These are phyloP conservation scores for Echria macrotheca DNA, from an alignment of 495 filamentous ascomycete species.

Conservation along the genomic window DNA sequence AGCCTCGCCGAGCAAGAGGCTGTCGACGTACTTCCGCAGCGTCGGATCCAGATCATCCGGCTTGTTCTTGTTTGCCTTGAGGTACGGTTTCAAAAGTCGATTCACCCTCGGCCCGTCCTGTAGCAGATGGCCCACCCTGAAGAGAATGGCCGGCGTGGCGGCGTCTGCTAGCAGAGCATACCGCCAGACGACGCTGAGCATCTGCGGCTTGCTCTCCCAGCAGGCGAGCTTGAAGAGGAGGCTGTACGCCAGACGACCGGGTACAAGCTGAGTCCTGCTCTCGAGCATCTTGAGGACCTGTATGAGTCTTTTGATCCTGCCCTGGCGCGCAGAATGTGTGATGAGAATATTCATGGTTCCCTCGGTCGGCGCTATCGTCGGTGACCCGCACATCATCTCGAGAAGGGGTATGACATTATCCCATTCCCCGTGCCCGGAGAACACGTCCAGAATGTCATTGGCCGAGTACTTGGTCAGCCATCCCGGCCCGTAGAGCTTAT, in stretches of 20 bases:
- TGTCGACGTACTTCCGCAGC: no score
- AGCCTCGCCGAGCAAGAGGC: no score
- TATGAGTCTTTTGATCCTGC: slow-evolving; percentile 12
- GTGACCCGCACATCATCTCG: slow-evolving; percentile 16
- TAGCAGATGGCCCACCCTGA: no score
- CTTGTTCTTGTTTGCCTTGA: no score
- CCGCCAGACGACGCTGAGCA: slow-evolving; percentile 34
- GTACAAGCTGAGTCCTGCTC: not conserved
- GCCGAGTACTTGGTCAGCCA: slow-evolving; percentile 33
- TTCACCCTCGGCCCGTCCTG: no score
- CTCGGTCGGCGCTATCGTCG: slow-evolving; percentile 10
- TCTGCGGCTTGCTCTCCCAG: slow-evolving; percentile 25
- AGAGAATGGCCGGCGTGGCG: no score
- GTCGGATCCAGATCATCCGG: no score
- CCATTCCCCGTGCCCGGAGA: slow-evolving; percentile 23
- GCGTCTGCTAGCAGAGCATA: slow-evolving; percentile 23
- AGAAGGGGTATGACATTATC: slow-evolving; percentile 22
- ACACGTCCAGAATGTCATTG: slow-evolving; percentile 29
- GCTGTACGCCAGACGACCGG: slow-evolving; percentile 15
- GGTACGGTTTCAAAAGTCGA: no score
- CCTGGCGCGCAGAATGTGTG: slow-evolving; percentile 23
- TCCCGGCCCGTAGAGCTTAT: slow-evolving; percentile 28
- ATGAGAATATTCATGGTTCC: slow-evolving; percentile 35
- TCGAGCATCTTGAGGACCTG: slow-evolving; percentile 21
- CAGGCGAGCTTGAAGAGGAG: slow-evolving; percentile 31